phyloP scores from a whole-genome alignment of 2,329 filamentous ascomycete species.

The Lecanicillium sp. region DNA sequence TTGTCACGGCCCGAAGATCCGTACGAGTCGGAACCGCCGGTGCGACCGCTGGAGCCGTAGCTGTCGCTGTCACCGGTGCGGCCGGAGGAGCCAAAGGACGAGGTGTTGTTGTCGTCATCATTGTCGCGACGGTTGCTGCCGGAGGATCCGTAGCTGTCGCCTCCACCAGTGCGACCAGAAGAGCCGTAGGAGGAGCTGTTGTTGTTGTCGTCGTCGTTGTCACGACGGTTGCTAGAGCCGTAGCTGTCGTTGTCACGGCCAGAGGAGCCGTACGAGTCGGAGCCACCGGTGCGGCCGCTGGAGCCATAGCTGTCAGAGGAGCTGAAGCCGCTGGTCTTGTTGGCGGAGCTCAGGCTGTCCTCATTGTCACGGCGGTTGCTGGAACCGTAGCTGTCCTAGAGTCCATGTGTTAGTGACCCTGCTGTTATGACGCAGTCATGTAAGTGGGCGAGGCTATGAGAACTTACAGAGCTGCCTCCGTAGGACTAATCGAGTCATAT shows the following conservation, averaged over 20 bases:
- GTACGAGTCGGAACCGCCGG: slow-evolving; percentile 12
- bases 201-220: slow-evolving; percentile 9
- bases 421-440: no score
- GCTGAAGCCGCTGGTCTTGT: slow-evolving; percentile 13
- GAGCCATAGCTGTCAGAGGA: slow-evolving; percentile 14
- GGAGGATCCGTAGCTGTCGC: slow-evolving; percentile 12
- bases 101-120: slow-evolving; percentile 11
- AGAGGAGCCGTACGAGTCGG: slow-evolving; percentile 15
- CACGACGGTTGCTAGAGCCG: slow-evolving; percentile 8
- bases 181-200: slow-evolving; percentile 7
- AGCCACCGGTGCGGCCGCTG: background rate
- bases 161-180: slow-evolving; percentile 1
- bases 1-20: slow-evolving; percentile 12
- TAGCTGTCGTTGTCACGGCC: slow-evolving; percentile 6
- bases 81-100: slow-evolving; percentile 11
- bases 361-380: slow-evolving; percentile 4
- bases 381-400: slow-evolving; percentile 12
- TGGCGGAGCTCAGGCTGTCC: slow-evolving; percentile 11
- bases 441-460: background rate
- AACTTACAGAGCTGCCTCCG: slow-evolving; percentile 19
- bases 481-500: slow-evolving; percentile 14
- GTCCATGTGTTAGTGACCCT: background rate
- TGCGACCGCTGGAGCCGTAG: slow-evolving; percentile 3
- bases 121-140: slow-evolving; percentile 10
- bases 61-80: slow-evolving; percentile 7